Conservation (phyloP, 345 rosid species). For the Citrus unshiu region DNA sequence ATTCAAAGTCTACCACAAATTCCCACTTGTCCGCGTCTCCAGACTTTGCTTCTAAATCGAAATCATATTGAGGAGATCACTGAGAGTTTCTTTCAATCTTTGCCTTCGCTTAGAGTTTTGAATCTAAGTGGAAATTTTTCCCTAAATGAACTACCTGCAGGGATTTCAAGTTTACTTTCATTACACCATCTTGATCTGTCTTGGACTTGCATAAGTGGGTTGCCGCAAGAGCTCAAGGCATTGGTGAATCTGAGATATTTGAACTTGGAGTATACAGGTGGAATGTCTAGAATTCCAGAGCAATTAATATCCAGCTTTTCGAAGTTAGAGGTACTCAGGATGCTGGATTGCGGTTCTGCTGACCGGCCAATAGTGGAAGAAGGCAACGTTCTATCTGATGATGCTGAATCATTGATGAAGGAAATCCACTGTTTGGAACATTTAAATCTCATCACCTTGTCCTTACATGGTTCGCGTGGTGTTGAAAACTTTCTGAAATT, state of each 20-base stretch:
- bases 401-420: not conserved
- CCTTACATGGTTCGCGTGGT: too few relatives aligned
- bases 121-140: not conserved
- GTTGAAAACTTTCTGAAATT: too few relatives aligned
- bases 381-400: not conserved
- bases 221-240: too few relatives aligned
- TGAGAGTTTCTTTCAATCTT: slow-evolving; percentile 1
- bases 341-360: rapidly evolving
- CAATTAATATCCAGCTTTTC: too few relatives aligned
- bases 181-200: not conserved
- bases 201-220: too few relatives aligned
- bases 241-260: too few relatives aligned
- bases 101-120: slow-evolving; percentile 20
- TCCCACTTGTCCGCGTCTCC: slow-evolving; percentile 14
- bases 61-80: not conserved
- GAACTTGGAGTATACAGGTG: too few relatives aligned
- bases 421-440: not conserved
- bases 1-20: not conserved
- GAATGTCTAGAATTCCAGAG: too few relatives aligned
- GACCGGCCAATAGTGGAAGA: too few relatives aligned
- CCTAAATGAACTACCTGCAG: slow-evolving; percentile 3
- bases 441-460: too few relatives aligned
- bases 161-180: not conserved
- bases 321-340: too few relatives aligned
- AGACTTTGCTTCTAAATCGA: slow-evolving; percentile 10